Evolutionary conservation across 441 rosid species (phyloP).

Genomic region (Eruca vesicaria): DNA sequence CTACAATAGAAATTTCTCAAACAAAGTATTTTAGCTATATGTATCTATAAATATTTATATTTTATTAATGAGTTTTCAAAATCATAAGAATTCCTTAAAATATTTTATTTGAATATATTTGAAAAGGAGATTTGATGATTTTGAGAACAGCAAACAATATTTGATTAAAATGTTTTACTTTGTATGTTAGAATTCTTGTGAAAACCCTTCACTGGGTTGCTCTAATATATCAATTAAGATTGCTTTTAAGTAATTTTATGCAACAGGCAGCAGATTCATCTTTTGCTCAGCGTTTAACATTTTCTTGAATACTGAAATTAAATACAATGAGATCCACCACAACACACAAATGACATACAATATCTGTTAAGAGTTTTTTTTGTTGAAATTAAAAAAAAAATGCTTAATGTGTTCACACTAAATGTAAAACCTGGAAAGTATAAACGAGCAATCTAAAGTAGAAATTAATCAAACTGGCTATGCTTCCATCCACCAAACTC

Average conservation of each 20-base stretch:
- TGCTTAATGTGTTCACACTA: constrained; percentile 23
- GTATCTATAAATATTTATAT: neutral
- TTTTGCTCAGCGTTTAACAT: neutral
- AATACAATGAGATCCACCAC: constrained; percentile 13
- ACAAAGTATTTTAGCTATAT: neutral
- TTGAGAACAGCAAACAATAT: neutral
- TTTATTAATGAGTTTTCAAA: neutral
- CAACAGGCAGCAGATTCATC: neutral
- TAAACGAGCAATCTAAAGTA: neutral
- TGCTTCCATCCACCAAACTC: constrained; percentile 79
- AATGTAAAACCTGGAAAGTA: neutral
- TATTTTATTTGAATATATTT: neutral
- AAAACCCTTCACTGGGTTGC: neutral
- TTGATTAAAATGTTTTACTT: neutral
- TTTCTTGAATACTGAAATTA: neutral
- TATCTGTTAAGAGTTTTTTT: neutral
- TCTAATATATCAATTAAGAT: neutral
- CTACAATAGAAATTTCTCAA: neutral
- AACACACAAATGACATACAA: neutral
- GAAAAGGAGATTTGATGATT: neutral
- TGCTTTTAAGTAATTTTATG: neutral
- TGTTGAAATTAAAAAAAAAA: neutral
- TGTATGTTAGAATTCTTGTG: neutral
- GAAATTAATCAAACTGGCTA: constrained; percentile 36
- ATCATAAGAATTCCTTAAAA: neutral